Evolutionary conservation across 352 stramenopile genomes (phyloP), one percentile per base, ranked within the genome.

Genomic region (Pythium monospermum): DNA sequence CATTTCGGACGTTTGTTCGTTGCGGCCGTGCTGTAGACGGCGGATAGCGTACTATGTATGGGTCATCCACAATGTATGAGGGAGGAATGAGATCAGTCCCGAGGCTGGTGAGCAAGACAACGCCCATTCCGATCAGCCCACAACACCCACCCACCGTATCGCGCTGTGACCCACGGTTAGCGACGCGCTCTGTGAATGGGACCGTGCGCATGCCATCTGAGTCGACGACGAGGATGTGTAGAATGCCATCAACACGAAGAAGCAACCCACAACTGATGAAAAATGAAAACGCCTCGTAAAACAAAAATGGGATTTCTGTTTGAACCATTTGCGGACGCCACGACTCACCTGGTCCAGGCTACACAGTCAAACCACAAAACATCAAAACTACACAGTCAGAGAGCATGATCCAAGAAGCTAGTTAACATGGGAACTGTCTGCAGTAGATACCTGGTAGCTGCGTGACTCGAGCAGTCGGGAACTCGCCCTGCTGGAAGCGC

Each of bases 401-500:
- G n/a, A n/a, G n/a, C n/a, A n/a, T n/a, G n/a, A n/a, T n/a, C n/a
- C n/a, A n/a, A n/a, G n/a, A n/a, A n/a, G n/a, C n/a, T n/a, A n/a
- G n/a, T n/a, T n/a, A n/a, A n/a, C n/a, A n/a, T n/a, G n/a, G n/a
- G n/a, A n/a, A n/a, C n/a, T n/a, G n/a, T n/a, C n/a, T n/a, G n/a
- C n/a, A n/a, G n/a, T n/a, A n/a, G n/a, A n/a, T 22, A 86, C 75
- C 61, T 46, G 73, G 68, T 15, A 86, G 60, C 12, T 48, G 47
- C 10, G 75, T 83, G 37, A 70, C 32, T n/a, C 71, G 72, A 43
- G 71, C 49, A 5, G 41, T 38, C 26, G 75, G 73, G 57, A 83
- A 83, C 36, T 68, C 54, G 3, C 75, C 72, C 31, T 63, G 57
- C 45, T 83, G 68, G 51, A 80, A 73, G 35, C 49, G 65, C 11